Base-by-base conservation (phyloP, 768 basidiomycete genomes). In the Russula foetens region DNA sequence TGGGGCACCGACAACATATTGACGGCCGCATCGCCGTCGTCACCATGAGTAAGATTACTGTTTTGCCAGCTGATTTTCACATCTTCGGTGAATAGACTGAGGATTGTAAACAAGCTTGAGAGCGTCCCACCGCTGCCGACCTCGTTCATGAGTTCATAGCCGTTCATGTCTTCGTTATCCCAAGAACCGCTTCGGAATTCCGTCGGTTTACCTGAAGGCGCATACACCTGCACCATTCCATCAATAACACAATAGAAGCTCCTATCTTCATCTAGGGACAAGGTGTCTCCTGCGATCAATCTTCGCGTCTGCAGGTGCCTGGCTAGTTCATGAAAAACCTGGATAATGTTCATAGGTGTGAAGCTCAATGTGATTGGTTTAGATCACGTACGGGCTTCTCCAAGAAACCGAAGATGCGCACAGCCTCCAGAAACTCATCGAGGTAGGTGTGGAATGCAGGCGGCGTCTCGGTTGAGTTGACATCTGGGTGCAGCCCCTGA, bases 191-290 rank as follows among this genome's bases (percentile, higher is more conserved):
- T 79, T 53, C 59, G 69, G n/a, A 74, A 76, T 31, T 78, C 76
- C 12, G 75, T 68, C 14, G 75, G 74, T 63, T 81, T 79, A 6
- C 82, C 84, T 0, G 85, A 84, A 60, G 83, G 82, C 17, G 91
- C 91, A 70, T 82, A 97, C 12, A 98, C 92, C 69, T 99, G 92
- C 15, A 96, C 96, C 62, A 82, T 88, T n/a, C 97, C 97, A 71
- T 99, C 97, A 33, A 98, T 88, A 35, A 99, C 96, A 70, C 93
- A 98, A 73, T 98, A 98, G 74, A 99, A 99, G 64, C 87, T 93
- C 68, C 92, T 92, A 75, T 98, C 90, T 69, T 90, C 82, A 66
- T 94, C 89, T 4, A 98, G 80, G 29, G 90, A 88, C 60, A 98
- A 80, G 53, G 90, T 96, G 67, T 99, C 97, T 4, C 97, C 96